Conservation (phyloP, 306 rosid genomes). For the Prunus kanzakura region DNA sequence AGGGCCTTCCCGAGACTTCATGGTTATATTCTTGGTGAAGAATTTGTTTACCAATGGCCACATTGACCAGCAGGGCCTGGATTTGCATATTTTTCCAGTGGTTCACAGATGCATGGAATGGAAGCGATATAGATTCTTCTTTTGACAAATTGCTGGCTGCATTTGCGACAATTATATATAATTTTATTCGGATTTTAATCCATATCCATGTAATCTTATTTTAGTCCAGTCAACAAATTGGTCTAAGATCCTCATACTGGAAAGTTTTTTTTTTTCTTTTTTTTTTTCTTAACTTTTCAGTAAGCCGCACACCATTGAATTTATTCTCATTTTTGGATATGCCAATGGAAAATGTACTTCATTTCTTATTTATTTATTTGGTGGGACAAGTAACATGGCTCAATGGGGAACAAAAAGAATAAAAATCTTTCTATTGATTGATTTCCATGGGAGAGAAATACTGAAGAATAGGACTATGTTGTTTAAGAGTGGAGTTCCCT, state of each 20-base stretch:
- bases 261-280: neutral
- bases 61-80: neutral
- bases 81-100: too few species aligned
- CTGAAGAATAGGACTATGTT: neutral
- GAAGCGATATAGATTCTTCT: too few species aligned
- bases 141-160: too few species aligned
- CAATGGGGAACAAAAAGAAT: conserved; percentile 64
- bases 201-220: neutral
- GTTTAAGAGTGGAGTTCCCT: neutral
- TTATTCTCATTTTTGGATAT: conserved; percentile 18
- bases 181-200: too few species aligned
- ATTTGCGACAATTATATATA: too few species aligned
- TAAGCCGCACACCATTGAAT: conserved; percentile 14
- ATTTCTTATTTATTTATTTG: conserved; percentile 4
- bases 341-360: conserved; percentile 5
- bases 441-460: conserved; percentile 36
- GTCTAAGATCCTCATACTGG: conserved; percentile 18
- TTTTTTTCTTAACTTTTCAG: neutral
- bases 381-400: conserved; percentile 50
- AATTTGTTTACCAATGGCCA: neutral
- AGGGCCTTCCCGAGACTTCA: neutral
- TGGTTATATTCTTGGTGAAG: neutral
- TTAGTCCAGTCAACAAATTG: neutral
- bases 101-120: too few species aligned
- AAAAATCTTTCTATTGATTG: conserved; percentile 49